Conservation (phyloP, 2,329 filamentous ascomycete species). For the Stachybotrys echinatus region DNA sequence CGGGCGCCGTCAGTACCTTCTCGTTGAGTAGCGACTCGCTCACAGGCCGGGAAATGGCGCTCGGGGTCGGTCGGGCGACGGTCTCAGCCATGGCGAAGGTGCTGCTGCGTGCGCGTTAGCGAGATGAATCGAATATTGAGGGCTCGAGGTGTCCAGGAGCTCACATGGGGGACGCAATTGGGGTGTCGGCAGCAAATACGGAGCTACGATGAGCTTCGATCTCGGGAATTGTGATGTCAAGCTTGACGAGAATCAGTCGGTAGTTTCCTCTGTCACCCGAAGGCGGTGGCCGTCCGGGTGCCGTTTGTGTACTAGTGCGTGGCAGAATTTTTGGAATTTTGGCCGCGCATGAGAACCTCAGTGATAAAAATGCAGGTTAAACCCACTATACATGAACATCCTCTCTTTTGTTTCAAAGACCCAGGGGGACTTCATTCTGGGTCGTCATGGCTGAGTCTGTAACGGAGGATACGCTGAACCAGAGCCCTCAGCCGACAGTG, state of each 20-base stretch:
- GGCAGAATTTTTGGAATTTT: conserved; percentile 46
- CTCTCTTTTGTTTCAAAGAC: too few relatives aligned
- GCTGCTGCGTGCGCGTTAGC: conserved; percentile 11
- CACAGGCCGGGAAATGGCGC: conserved; percentile 73
- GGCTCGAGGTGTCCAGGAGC: conserved; percentile 13
- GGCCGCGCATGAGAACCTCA: conserved; percentile 6
- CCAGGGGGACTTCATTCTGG: too few relatives aligned
- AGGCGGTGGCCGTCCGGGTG: conserved; percentile 33
- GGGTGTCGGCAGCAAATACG: conserved; percentile 6
- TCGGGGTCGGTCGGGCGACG: conserved; percentile 45
- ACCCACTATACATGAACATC: too few relatives aligned
- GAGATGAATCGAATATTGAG: conserved; percentile 10
- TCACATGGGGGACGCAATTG: conserved; percentile 3
- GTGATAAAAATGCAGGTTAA: neutral
- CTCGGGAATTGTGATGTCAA: conserved; percentile 27
- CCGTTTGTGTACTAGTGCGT: conserved; percentile 15
- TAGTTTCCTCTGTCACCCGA: conserved; percentile 28
- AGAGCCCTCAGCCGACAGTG: conserved; percentile 6
- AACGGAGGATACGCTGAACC: conserved; percentile 7
- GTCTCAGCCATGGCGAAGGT: conserved; percentile 47
- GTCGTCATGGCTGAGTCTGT: conserved; percentile 14
- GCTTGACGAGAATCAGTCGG: conserved; percentile 31
- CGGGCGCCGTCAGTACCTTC: conserved; percentile 61
- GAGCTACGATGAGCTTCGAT: conserved; percentile 24
- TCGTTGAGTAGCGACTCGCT: conserved; percentile 98